Conservation (phyloP, 2,329 filamentous ascomycete genomes). For the Plenodomus lindquistii region DNA sequence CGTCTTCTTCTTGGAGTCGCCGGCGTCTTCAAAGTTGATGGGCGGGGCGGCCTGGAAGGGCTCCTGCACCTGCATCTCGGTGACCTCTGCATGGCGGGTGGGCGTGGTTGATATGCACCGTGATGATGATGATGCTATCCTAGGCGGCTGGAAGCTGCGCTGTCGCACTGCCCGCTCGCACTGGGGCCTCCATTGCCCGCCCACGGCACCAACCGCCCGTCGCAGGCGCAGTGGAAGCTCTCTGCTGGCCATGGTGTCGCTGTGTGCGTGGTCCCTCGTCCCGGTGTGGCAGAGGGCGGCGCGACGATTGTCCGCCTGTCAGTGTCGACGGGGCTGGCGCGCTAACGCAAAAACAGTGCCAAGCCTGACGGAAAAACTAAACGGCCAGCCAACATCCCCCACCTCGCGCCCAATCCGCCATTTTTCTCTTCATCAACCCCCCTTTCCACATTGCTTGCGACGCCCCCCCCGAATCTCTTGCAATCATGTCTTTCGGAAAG, state of each 20-base stretch:
- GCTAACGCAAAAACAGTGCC: slow-evolving; percentile 9
- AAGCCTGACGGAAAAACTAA: slow-evolving; percentile 27
- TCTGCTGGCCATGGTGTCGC: slow-evolving; percentile 34
- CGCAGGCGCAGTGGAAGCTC: slow-evolving; percentile 35
- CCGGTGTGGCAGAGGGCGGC: not conserved
- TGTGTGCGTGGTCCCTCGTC: slow-evolving; percentile 1
- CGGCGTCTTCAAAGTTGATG: slow-evolving; percentile 44
- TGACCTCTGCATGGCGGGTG: slow-evolving; percentile 28
- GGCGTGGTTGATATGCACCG: slow-evolving; percentile 41
- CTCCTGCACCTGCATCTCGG: slow-evolving; percentile 23
- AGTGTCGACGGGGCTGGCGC: slow-evolving; percentile 1
- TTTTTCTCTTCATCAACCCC: slow-evolving; percentile 30
- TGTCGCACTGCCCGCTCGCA: slow-evolving; percentile 26
- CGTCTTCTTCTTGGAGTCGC: slow-evolving; percentile 15
- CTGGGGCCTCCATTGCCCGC: slow-evolving; percentile 22
- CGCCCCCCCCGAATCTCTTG: slow-evolving; percentile 28
- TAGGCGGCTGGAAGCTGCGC: slow-evolving; percentile 19
- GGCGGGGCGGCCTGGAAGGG: slow-evolving; percentile 49
- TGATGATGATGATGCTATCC: slow-evolving; percentile 26
- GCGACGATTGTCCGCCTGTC: not conserved
- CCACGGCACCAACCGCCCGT: slow-evolving; percentile 31
- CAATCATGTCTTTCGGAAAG: slow-evolving; percentile 95
- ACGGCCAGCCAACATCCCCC: slow-evolving; percentile 32
- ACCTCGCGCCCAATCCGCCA: slow-evolving; percentile 29
- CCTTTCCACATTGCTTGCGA: slow-evolving; percentile 34